These are phyloP conservation scores for Vicia villosa DNA, from an alignment of 306 rosid genomes.

Conservation along the genomic window DNA sequence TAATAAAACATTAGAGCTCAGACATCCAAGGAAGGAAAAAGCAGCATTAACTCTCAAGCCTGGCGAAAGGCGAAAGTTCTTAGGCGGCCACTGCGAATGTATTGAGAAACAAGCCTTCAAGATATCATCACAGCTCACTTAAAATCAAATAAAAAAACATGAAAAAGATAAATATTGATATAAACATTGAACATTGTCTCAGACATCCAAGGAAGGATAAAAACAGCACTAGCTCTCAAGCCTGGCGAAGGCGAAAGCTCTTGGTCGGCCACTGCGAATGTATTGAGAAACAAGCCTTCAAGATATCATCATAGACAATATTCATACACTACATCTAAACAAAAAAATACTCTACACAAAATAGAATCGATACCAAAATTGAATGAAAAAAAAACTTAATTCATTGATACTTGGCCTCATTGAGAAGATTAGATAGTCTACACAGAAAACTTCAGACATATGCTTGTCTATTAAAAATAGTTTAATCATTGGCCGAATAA, in stretches of 20 bases:
- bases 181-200: not conserved
- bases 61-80: constrained; percentile 1
- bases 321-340: not conserved
- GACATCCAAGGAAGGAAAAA: constrained; percentile 3
- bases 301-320: constrained; percentile 17
- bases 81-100: constrained; percentile 11
- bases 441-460: constrained; percentile 74
- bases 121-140: not conserved
- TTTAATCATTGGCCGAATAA: constrained; percentile 62
- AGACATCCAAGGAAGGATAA: constrained; percentile 44
- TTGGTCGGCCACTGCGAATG: constrained; percentile 46
- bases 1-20: not conserved
- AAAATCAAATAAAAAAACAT: not conserved
- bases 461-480: constrained; percentile 60
- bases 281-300: constrained; percentile 39
- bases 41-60: constrained; percentile 11
- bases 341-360: not conserved
- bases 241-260: constrained; percentile 47
- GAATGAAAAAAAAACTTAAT: too few species aligned
- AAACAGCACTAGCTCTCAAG: constrained; percentile 46
- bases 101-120: not conserved
- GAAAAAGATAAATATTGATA: not conserved
- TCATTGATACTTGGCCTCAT: constrained; percentile 54
- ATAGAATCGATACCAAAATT: not conserved
- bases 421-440: constrained; percentile 78